These are phyloP conservation scores for Linnemannia zychae DNA, from an alignment of 192 early-diverging fungal species.

Conservation along the genomic window DNA sequence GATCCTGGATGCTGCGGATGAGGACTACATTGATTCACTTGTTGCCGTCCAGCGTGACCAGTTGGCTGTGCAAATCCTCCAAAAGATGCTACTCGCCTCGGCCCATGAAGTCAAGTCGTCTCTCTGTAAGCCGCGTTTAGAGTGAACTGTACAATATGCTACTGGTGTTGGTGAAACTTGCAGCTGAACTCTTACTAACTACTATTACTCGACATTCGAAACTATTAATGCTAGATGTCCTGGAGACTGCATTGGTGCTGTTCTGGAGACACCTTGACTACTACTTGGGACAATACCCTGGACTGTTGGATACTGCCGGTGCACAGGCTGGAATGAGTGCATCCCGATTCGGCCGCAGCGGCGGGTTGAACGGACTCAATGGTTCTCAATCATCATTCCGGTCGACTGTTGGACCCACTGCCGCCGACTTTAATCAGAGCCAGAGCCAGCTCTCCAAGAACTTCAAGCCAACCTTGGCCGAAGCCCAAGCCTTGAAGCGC, in stretches of 20 bases:
- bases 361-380: constrained; percentile 9
- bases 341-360: constrained; percentile 43
- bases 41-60: constrained; percentile 61
- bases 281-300: constrained; percentile 60
- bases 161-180: constrained; percentile 12
- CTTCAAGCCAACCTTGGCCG: constrained; percentile 46
- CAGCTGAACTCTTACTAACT: constrained; percentile 10
- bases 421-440: not conserved
- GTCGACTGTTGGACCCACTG: constrained; percentile 1
- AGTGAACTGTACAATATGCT: not conserved
- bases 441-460: constrained; percentile 48
- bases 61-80: constrained; percentile 59
- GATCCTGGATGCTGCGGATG: constrained; percentile 43
- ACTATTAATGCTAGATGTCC: constrained; percentile 46
- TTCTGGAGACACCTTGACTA: constrained; percentile 82
- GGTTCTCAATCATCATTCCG: constrained; percentile 6
- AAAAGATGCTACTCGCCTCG: constrained; percentile 53
- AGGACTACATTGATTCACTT: constrained; percentile 57
- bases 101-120: constrained; percentile 53
- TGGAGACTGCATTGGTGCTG: constrained; percentile 73
- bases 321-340: constrained; percentile 25
- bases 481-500: constrained; percentile 51
- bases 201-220: no score
- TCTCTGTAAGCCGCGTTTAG: constrained; percentile 48
- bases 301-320: constrained; percentile 26